These are phyloP conservation scores for Tillandsia leiboldiana DNA, from an alignment of 176 grass and related monocot genomes.

Conservation along the genomic window DNA sequence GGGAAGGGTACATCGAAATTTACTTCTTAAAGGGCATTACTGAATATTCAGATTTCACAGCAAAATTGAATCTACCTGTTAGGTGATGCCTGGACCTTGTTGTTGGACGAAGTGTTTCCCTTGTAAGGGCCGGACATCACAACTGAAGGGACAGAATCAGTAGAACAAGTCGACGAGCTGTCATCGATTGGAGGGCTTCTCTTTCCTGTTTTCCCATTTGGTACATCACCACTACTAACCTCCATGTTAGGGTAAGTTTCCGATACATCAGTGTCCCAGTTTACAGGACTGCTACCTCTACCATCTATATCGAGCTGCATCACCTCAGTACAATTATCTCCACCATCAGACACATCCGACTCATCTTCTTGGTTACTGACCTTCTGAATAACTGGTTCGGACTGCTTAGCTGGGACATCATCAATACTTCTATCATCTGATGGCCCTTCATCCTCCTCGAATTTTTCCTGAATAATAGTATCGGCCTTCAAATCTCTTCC, in stretches of 20 bases:
- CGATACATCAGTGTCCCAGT: constrained; percentile 83
- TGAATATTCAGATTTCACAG: background rate
- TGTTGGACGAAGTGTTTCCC: constrained; percentile 43
- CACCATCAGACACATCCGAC: constrained; percentile 74
- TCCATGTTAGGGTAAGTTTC: constrained; percentile 42
- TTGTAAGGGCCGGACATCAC: constrained; percentile 47
- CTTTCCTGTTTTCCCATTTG: constrained; percentile 67
- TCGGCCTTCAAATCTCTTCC: constrained; percentile 50
- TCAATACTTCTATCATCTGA: constrained; percentile 37
- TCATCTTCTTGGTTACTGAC: constrained; percentile 47
- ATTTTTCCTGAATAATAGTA: constrained; percentile 1
- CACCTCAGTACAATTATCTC: constrained; percentile 58
- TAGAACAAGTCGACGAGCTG: constrained; percentile 83
- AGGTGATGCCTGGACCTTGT: constrained; percentile 50
- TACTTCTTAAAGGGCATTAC: too few species aligned
- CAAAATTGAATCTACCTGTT: constrained; percentile 48
- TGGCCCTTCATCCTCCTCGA: background rate
- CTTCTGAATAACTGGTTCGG: constrained; percentile 27
- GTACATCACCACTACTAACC: constrained; percentile 35
- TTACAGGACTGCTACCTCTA: constrained; percentile 43
- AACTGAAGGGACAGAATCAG: constrained; percentile 63
- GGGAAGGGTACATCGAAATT: too few species aligned
- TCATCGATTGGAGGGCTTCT: constrained; percentile 52
- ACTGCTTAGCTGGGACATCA: constrained; percentile 18
- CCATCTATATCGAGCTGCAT: constrained; percentile 65